Evolutionary conservation across 2,329 filamentous ascomycete species (phyloP), one percentile per base, ranked within the genome.

Genomic region (Fusarium pseudograminearum): DNA sequence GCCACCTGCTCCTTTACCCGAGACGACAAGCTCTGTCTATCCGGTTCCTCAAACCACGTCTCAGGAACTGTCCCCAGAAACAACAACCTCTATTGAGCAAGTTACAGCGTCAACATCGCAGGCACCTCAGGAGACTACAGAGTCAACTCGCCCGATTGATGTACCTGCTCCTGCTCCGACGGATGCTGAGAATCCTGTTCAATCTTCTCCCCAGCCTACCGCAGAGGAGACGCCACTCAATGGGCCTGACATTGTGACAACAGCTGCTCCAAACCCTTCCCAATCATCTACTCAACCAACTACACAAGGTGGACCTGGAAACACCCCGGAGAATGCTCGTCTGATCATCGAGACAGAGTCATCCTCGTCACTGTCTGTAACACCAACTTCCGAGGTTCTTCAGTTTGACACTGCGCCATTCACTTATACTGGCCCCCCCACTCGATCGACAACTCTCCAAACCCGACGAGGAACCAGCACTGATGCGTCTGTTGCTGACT

Each of bases 371-470:
- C 41, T 48, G 3, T 60, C 55, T 15, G 41, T 33, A 24, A 22
- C 52, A 16, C 38, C 40, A n/a, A 65, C 60, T 26, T 65, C 63
- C 30, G 67, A 70, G 42, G 51, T 71, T 26, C 67, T 70, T 28
- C 58, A 68, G 20, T 68, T 71, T 24, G 67, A 70, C 38, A 70
- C 63, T n/a, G 63, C 58, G 22, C 65, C 67, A 9, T 69, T 71
- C 58, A 68, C 67, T 14, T 70, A 67, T 42, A 62, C 72, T 26
- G 62, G 50, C 2, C 56, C 62, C 3, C 53, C 71, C 20, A 56
- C 66, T 36, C 56, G 41, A 14, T 62, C 70, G 22, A 72, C 68
- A 36, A 74, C 70, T 31, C 53, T 73, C 7, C 60, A 69, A 61
- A 72, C 72, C 33, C 48, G 62, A 54, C 16, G 48, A 15, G 61